These are phyloP conservation scores for Lagenidium sp. DNA, from an alignment of 352 stramenopile species.

Conservation along the genomic window DNA sequence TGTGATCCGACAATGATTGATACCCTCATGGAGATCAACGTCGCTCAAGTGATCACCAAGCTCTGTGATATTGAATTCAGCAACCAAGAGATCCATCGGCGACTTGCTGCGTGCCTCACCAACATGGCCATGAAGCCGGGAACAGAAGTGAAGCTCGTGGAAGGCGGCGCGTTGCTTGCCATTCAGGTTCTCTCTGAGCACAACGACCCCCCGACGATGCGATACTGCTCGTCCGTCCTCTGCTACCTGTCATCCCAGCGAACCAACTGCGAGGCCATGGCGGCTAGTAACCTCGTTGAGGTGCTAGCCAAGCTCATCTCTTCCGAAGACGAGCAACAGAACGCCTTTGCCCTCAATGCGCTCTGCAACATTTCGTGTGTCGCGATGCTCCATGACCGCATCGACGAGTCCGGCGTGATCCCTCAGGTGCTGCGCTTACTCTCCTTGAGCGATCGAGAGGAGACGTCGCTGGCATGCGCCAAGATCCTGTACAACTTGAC, in stretches of 20 bases:
- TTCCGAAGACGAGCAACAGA: conserved; percentile 41
- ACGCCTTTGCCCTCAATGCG: conserved; percentile 63
- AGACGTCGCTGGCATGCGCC: conserved; percentile 49
- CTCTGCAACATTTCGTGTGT: conserved; percentile 72
- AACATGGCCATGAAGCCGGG: conserved; percentile 56
- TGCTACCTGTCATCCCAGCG: conserved; percentile 60
- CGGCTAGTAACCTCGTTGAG: conserved; percentile 48
- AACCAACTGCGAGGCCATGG: conserved; percentile 71
- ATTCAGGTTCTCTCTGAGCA: conserved; percentile 64
- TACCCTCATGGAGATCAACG: conserved; percentile 77
- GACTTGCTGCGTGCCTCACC: conserved; percentile 63
- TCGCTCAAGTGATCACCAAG: conserved; percentile 79
- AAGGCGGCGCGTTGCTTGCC: conserved; percentile 51
- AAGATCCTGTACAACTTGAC: conserved; percentile 69
- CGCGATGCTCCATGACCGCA: conserved; percentile 52
- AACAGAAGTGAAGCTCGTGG: conserved; percentile 53
- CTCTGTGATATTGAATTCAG: conserved; percentile 82
- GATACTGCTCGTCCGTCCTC: conserved; percentile 59
- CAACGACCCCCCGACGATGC: conserved; percentile 58
- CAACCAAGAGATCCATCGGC: conserved; percentile 66
- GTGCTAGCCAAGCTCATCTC: conserved; percentile 53
- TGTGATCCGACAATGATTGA: conserved; percentile 63
- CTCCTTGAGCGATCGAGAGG: conserved; percentile 24
- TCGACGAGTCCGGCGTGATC: conserved; percentile 47
- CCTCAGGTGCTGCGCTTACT: conserved; percentile 45